Evolutionary conservation across 1,284 basidiomycete species (phyloP).

Genomic region (Malassezia yamatoensis): DNA sequence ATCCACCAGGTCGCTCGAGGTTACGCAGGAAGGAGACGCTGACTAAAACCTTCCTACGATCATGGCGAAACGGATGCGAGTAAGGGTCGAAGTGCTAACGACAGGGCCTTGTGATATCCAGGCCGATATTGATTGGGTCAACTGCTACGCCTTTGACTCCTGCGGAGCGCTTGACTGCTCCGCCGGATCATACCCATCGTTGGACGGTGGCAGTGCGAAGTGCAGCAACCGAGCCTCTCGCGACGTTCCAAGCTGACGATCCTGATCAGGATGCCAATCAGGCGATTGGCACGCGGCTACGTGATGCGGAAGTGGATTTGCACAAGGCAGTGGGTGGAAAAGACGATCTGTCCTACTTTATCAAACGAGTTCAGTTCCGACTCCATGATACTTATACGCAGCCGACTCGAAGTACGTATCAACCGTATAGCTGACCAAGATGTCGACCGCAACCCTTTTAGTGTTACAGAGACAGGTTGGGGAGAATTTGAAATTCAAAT

Average conservation of each 20-base stretch:
- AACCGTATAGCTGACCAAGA: constrained; percentile 52
- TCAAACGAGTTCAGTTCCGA: constrained; percentile 88
- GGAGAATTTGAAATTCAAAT: constrained; percentile 97
- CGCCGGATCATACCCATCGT: constrained; percentile 76
- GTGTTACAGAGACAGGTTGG: constrained; percentile 95
- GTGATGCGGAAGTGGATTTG: constrained; percentile 38
- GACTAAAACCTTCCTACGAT: neutral
- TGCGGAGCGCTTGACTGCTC: constrained; percentile 59
- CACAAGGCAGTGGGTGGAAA: constrained; percentile 45
- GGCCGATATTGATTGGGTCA: constrained; percentile 92
- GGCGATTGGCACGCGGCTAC: constrained; percentile 31
- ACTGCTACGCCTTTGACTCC: constrained; percentile 71
- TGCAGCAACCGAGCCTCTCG: constrained; percentile 50
- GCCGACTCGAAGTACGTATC: constrained; percentile 67
- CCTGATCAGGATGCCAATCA: neutral
- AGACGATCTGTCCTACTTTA: constrained; percentile 45
- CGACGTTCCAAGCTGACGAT: constrained; percentile 33
- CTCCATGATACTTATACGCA: constrained; percentile 92
- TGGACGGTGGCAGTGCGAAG: constrained; percentile 90
- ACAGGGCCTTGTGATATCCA: constrained; percentile 75
- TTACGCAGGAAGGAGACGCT: neutral
- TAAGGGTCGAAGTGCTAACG: neutral
- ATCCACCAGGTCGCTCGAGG: neutral
- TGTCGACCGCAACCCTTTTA: constrained; percentile 83
- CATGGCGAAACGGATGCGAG: constrained; percentile 16